These are phyloP conservation scores for Mucor circinelloides DNA, from an alignment of 371 early-diverging fungal species.

Conservation along the genomic window DNA sequence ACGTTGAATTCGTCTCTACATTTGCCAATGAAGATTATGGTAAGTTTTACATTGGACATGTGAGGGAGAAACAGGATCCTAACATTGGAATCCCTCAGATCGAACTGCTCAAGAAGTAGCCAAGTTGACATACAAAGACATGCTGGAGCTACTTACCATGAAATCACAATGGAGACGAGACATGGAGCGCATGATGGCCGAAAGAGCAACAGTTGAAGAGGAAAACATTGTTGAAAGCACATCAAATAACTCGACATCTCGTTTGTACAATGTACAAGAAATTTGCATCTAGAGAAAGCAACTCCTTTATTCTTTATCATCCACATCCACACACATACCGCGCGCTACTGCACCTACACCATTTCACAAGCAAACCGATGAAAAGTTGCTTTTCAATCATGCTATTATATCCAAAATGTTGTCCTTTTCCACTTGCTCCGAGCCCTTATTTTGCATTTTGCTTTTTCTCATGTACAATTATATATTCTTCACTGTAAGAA, in stretches of 20 bases:
- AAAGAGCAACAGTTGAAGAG: slow-evolving; percentile 26
- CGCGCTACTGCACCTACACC: neutral
- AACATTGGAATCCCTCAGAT: slow-evolving; percentile 25
- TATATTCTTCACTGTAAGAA: neutral
- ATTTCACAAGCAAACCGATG: neutral
- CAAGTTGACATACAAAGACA: slow-evolving; percentile 49
- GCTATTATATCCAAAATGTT: slow-evolving; percentile 1
- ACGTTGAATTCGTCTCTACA: slow-evolving; percentile 42
- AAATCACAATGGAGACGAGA: slow-evolving; percentile 51
- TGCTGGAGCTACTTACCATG: slow-evolving; percentile 49
- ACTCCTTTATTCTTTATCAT: neutral
- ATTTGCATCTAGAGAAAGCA: slow-evolving; percentile 20
- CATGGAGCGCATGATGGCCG: slow-evolving; percentile 43
- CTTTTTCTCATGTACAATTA: neutral
- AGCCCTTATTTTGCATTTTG: neutral
- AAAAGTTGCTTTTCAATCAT: neutral
- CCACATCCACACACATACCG: neutral
- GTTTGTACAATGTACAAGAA: slow-evolving; percentile 25
- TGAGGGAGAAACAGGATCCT: neutral
- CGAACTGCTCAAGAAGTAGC: slow-evolving; percentile 54
- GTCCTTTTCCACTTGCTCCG: neutral
- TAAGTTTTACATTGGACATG: slow-evolving; percentile 11
- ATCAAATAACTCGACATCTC: slow-evolving; percentile 4
- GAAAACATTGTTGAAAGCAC: slow-evolving; percentile 1
- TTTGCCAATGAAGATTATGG: slow-evolving; percentile 56